phyloP scores from a whole-genome alignment of 164 flowering plant genomes.

The Liriodendron chinense region DNA sequence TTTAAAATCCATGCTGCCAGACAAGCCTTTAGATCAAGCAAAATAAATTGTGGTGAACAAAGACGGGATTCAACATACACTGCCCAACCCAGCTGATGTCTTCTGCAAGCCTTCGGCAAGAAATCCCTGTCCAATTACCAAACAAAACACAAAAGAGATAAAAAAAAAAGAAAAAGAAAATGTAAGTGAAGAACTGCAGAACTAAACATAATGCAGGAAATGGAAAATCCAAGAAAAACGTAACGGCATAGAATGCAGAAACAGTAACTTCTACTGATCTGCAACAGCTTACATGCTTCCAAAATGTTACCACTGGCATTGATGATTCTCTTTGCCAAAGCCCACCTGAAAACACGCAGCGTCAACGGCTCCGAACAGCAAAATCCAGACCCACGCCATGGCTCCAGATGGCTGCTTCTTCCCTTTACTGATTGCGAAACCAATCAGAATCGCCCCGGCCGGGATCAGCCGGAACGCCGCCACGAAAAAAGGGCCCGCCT shows the following conservation, averaged over 20 bases:
- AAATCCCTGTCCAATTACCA: slow-evolving; percentile 58
- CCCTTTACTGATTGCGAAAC: slow-evolving; percentile 52
- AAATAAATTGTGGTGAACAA: neutral
- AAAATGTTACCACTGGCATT: slow-evolving; percentile 5
- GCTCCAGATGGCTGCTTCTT: slow-evolving; percentile 64
- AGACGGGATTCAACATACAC: slow-evolving; percentile 44
- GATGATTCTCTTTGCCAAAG: neutral
- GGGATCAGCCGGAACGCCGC: slow-evolving; percentile 78
- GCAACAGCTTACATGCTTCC: neutral
- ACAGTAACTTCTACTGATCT: neutral
- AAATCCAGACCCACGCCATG: slow-evolving; percentile 74
- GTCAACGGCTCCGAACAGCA: slow-evolving; percentile 73
- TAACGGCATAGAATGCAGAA: neutral
- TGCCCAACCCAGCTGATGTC: slow-evolving; percentile 96
- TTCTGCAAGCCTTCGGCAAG: slow-evolving; percentile 90
- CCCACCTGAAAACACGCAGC: slow-evolving; percentile 91
- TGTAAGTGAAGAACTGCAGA: neutral
- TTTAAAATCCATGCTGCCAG: too few species aligned
- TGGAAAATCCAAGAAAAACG: neutral
- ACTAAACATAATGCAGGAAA: neutral
- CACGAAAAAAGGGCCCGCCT: slow-evolving; percentile 81
- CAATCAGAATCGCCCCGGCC: slow-evolving; percentile 64
- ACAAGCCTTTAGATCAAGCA: too few species aligned
- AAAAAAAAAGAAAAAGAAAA: neutral
- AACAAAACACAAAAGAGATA: neutral